phyloP scores from a whole-genome alignment of 225 moss, liverwort and hornwort species.

The Physcomitrellopsis africana region DNA sequence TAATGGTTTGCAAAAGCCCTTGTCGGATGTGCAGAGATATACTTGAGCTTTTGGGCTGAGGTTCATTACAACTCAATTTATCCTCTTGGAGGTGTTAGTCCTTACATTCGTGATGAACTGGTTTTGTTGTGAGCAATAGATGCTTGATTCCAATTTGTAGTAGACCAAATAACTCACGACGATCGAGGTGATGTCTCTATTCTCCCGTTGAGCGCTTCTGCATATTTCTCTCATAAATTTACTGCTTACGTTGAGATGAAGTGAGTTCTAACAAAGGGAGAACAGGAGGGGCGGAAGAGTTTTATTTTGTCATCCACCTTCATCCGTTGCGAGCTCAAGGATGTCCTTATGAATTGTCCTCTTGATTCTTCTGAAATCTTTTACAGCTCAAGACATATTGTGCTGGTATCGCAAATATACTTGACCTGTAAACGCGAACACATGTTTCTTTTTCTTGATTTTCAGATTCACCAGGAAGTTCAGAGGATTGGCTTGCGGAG shows the following conservation, averaged over 20 bases:
- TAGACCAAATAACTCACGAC: background rate
- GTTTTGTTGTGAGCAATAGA: background rate
- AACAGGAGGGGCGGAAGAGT: background rate
- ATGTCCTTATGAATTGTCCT: background rate
- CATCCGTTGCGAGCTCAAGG: background rate
- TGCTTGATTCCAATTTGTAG: background rate
- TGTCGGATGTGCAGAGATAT: slow-evolving; percentile 33
- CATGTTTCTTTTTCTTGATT: background rate
- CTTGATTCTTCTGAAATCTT: background rate
- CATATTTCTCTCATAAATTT: background rate
- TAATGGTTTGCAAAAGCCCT: background rate
- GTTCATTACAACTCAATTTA: slow-evolving; percentile 50
- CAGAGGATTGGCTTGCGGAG: background rate
- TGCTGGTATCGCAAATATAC: background rate
- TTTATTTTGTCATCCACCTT: background rate
- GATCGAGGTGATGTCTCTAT: background rate
- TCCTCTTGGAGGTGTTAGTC: slow-evolving; percentile 38
- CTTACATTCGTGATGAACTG: background rate
- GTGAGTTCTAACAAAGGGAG: background rate
- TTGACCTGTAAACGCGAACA: background rate
- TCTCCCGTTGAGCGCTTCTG: background rate
- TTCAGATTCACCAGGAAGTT: slow-evolving; percentile 28
- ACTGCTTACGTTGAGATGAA: background rate
- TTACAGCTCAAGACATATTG: background rate
- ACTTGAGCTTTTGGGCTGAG: slow-evolving; percentile 54